A percentile compares a stretch with the other conserved stretches of the same genome.
phyloP scores from a whole-genome alignment of 78 protist genomes.

The Guillardia theta region DNA sequence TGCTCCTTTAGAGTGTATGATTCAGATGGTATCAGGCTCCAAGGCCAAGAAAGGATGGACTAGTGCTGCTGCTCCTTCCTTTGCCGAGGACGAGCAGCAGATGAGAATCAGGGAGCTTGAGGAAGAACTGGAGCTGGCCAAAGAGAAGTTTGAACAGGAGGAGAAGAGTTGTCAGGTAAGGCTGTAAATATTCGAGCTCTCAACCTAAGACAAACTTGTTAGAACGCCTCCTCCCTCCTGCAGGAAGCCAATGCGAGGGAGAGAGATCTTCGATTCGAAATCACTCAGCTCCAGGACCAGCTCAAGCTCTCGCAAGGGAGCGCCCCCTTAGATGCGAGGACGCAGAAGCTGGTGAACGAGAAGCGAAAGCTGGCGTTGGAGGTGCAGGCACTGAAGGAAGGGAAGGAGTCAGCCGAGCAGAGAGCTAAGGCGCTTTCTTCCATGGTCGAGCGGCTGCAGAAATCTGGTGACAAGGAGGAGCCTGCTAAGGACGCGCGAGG shows the following conservation, averaged over 20 bases:
- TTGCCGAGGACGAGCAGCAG: too few species aligned
- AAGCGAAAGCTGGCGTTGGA: constrained; percentile 9
- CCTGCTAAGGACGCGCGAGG: neutral
- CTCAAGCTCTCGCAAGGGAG: neutral
- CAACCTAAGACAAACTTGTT: too few species aligned
- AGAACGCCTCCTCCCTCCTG: neutral
- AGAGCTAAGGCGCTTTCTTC: neutral
- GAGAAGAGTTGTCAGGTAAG: neutral
- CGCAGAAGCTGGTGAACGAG: constrained; percentile 12
- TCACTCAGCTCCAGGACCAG: neutral
- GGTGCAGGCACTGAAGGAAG: constrained; percentile 19
- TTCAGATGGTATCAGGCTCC: too few species aligned
- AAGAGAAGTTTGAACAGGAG: neutral
- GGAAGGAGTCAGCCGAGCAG: neutral
- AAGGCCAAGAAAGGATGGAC: too few species aligned
- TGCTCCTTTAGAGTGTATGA: too few species aligned
- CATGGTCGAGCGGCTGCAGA: neutral
- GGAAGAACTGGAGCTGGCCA: neutral
- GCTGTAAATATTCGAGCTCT: too few species aligned
- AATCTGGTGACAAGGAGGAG: neutral
- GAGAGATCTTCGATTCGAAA: neutral
- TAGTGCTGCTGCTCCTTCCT: too few species aligned
- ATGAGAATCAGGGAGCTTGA: neutral
- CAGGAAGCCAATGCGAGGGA: neutral
- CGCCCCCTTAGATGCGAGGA: neutral